Evolutionary conservation across 768 basidiomycete genomes (phyloP), one percentile per base, ranked within the genome.

Genomic region (Suillus subalutaceus): DNA sequence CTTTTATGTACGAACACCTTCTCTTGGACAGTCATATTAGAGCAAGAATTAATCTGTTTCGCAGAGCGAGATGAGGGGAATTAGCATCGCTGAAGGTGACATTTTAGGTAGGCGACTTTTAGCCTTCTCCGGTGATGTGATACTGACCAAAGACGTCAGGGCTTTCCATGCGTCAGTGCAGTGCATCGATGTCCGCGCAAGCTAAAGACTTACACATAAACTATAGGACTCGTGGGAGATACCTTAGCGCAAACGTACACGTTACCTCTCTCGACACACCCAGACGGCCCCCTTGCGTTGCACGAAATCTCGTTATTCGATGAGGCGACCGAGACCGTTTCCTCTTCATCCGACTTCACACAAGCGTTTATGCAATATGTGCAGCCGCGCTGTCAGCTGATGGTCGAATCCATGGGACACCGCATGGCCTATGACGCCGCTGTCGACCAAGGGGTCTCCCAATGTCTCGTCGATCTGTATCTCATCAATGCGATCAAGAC

Each of bases 81-180:
- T 73, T 5, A 73, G 78, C 8, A 82, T 83, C 44, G 82, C 83
- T 5, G 83, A 85, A 72, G 83, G 83, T 30, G 83, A 85, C 66
- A 69, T 79, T 30, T 55, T 84, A 3, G 78, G 75, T 23, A 82
- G 81, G 52, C 4, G 4, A n/a, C 48, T 59, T 68, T 40, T 9
- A 26, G 1, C 23, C 58, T 30, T 59, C 37, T 41, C 26, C 7
- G 0, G 9, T 18, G 15, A 16, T 5, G 16, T 10, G 26, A 12
- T 20, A 4, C 15, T 59, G 16, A 41, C 16, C 8, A 6, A 59
- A 26, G 5, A 41, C 6, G 2, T 55, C 68, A 43, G 71, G 55
- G 2, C 58, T 74, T 9, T 73, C 74, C 15, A 71, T 74, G 48
- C 70, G 74, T 75, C 32, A 64, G 72, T 70, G 10, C 16, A 41